These are phyloP conservation scores for Pholiota molesta DNA, from an alignment of 768 basidiomycete species.

Conservation along the genomic window DNA sequence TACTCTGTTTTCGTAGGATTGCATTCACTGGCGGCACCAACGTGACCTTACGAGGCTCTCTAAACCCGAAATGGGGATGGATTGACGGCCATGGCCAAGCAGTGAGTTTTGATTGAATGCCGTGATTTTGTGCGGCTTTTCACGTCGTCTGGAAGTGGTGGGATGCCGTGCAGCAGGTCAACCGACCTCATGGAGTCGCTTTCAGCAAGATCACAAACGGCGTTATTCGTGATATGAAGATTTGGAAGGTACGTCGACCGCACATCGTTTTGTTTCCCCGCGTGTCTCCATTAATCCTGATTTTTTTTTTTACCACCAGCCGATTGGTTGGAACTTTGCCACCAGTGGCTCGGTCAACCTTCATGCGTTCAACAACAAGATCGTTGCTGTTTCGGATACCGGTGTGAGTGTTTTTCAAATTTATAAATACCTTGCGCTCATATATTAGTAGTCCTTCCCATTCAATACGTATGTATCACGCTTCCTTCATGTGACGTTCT, in stretches of 20 bases:
- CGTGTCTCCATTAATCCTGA: not conserved
- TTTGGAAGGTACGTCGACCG: slow-evolving; percentile 45
- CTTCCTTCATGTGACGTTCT: not conserved
- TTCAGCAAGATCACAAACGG: slow-evolving; percentile 57
- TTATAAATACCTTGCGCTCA: not conserved
- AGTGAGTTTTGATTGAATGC: slow-evolving; percentile 26
- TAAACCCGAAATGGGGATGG: slow-evolving; percentile 65
- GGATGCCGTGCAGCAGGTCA: slow-evolving; percentile 52
- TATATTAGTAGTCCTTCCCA: slow-evolving; percentile 47
- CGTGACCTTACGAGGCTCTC: slow-evolving; percentile 58
- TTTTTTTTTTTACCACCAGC: slow-evolving; percentile 31
- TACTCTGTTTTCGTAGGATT: slow-evolving; percentile 40
- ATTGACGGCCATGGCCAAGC: slow-evolving; percentile 62
- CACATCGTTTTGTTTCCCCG: not conserved
- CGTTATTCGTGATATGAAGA: slow-evolving; percentile 59
- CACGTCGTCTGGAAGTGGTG: slow-evolving; percentile 51
- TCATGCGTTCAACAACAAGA: slow-evolving; percentile 57
- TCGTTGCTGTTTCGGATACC: slow-evolving; percentile 53
- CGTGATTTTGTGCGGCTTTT: not conserved
- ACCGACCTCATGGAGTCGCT: slow-evolving; percentile 57
- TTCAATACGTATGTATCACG: slow-evolving; percentile 55
- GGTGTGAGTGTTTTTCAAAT: slow-evolving; percentile 23
- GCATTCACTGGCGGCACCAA: slow-evolving; percentile 57
- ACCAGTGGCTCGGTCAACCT: slow-evolving; percentile 51
- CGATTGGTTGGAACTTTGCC: slow-evolving; percentile 62